Evolutionary conservation across 1,284 basidiomycete species (phyloP).

Genomic region (Papiliotrema fonsecae): DNA sequence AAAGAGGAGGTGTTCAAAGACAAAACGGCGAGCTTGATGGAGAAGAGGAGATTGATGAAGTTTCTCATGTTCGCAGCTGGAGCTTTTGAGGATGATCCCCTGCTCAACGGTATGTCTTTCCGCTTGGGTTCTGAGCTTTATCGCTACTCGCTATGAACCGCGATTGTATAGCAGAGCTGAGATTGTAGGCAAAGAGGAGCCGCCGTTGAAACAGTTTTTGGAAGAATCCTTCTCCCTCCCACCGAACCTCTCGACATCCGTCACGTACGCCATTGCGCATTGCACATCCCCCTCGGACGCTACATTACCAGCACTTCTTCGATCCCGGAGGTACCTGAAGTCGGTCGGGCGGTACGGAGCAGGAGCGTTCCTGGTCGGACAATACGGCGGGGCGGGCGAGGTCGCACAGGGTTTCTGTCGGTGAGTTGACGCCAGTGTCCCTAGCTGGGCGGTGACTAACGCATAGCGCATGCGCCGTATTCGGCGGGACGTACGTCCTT

Average conservation of each 20-base stretch:
- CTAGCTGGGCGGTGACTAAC: neutral
- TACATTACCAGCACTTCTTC: constrained; percentile 59
- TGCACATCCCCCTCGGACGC: constrained; percentile 57
- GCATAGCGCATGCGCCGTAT: constrained; percentile 70
- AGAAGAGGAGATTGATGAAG: constrained; percentile 90
- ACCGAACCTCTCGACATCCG: constrained; percentile 56
- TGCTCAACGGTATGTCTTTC: constrained; percentile 22
- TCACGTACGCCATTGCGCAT: constrained; percentile 69
- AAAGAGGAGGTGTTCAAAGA: constrained; percentile 94
- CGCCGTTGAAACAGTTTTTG: constrained; percentile 61
- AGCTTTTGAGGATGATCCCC: constrained; percentile 60
- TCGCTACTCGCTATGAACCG: too few relatives aligned
- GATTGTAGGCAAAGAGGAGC: constrained; percentile 52
- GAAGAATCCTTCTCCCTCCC: constrained; percentile 60
- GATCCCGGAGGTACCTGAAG: constrained; percentile 67
- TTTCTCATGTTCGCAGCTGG: constrained; percentile 75
- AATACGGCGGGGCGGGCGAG: constrained; percentile 89
- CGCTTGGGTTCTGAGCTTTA: neutral
- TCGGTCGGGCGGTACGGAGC: constrained; percentile 83
- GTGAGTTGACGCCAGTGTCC: constrained; percentile 24
- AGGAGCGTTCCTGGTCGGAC: constrained; percentile 85
- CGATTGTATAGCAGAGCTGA: too few relatives aligned
- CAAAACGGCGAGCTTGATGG: constrained; percentile 68
- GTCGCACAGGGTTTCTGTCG: constrained; percentile 87
- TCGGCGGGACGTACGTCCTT: constrained; percentile 78